phyloP scores from a whole-genome alignment of 2,329 filamentous ascomycete genomes.

The Ophiostoma australiae region DNA sequence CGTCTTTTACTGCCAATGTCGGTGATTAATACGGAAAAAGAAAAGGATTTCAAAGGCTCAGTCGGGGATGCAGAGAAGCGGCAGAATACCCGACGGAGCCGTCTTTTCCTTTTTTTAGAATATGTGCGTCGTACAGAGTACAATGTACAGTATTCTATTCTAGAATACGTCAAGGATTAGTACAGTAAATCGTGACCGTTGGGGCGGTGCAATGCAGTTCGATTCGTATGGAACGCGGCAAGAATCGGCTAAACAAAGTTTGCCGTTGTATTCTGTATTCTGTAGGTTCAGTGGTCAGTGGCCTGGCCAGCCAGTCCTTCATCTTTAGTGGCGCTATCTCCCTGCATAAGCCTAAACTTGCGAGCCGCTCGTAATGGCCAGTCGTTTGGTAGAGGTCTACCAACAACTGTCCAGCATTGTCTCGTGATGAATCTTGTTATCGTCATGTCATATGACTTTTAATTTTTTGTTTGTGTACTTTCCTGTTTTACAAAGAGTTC shows the following conservation, averaged over 20 bases:
- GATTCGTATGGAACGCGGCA: background rate
- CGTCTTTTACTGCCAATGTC: too few relatives aligned
- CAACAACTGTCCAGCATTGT: background rate
- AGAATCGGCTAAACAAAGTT: background rate
- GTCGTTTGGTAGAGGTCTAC: background rate
- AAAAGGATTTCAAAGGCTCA: background rate
- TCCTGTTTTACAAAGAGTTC: background rate
- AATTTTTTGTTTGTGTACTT: too few relatives aligned
- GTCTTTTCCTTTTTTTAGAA: background rate
- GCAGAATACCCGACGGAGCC: too few relatives aligned
- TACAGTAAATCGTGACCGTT: background rate
- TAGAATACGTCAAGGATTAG: background rate
- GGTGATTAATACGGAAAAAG: too few relatives aligned
- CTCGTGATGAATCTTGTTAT: background rate
- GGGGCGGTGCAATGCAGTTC: background rate
- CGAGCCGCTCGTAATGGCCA: background rate
- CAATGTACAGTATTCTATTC: background rate
- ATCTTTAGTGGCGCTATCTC: background rate
- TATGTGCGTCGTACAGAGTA: background rate
- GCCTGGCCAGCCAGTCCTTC: background rate
- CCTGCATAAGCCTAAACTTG: slow-evolving; percentile 6
- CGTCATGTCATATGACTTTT: background rate
- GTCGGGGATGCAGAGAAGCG: background rate
- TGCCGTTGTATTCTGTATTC: background rate
- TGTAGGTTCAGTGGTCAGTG: background rate